Evolutionary conservation across 2,329 filamentous ascomycete species (phyloP), one percentile per base, ranked within the genome.

Genomic region (Scedosporium aurantiacum): DNA sequence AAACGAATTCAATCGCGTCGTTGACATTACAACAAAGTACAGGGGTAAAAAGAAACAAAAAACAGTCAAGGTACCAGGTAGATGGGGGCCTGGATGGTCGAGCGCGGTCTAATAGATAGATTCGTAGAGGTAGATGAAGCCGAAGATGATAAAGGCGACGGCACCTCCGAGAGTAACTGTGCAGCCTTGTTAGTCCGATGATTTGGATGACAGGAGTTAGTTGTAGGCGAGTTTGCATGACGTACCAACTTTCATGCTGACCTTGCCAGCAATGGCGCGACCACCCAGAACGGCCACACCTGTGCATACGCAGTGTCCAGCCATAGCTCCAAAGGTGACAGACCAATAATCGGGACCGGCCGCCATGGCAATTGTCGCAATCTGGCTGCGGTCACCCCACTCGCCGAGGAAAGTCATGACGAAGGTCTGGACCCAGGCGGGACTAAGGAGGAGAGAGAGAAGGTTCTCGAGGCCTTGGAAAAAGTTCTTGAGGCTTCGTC

Each of bases 281-380:
- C 94, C 94, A 52, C 94, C 94, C 63, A 99, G 81, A 45, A 99
- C 94, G 50, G 94, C 94, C 23, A 91, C 87, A 56, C 89, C 88
- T 5, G 94, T 97, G 77, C 94, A 99, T 66, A 93, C 84, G 55
- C 84, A 88, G 73, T 99, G 94, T 8, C 94, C 94, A 56, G 84
- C 80, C 41, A 94, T 84, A 1, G 94, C 93, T 63, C 94, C 94
- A 56, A 91, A 79, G 3, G 91, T 97, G 41, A 99, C 94, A 89
- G 91, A 97, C 93, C 93, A 97, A 74, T 97, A 99, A 72, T 99
- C 94, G 73, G 96, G 90, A 21, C 94, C 94, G 40, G 94, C 93
- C 58, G 94, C 94, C 94, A 99, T 99, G 60, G 94, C 94, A 70
- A 99, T 96, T 0, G 94, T 99, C 23, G 94, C 94, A 69, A 99